phyloP scores from a whole-genome alignment of 116 monocot species.

The Iris pallida region DNA sequence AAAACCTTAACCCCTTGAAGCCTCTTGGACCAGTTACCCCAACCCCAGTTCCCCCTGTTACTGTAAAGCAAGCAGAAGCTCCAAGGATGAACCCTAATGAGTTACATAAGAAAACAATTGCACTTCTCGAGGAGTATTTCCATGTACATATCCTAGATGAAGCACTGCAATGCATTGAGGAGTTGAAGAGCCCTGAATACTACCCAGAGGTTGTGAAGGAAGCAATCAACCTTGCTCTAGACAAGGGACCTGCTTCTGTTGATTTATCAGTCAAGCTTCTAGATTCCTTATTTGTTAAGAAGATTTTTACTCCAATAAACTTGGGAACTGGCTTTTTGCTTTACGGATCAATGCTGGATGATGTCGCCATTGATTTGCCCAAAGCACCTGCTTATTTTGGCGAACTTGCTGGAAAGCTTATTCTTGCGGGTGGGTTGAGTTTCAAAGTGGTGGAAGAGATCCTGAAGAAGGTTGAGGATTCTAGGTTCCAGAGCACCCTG shows the following conservation, averaged over 20 bases:
- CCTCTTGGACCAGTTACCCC: slow-evolving; percentile 1
- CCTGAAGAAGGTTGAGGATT: slow-evolving; percentile 66
- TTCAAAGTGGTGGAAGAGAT: slow-evolving; percentile 55
- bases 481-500: slow-evolving; percentile 15
- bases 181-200: slow-evolving; percentile 61
- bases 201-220: slow-evolving; percentile 82
- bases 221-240: slow-evolving; percentile 57
- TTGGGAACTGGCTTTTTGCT: slow-evolving; percentile 54
- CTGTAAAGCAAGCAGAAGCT: slow-evolving; percentile 5
- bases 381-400: slow-evolving; percentile 62
- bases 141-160: slow-evolving; percentile 53
- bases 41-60: not conserved
- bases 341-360: slow-evolving; percentile 60
- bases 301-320: slow-evolving; percentile 37
- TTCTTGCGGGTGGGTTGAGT: slow-evolving; percentile 32
- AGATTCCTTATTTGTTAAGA: slow-evolving; percentile 25
- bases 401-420: slow-evolving; percentile 46
- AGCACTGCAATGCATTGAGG: slow-evolving; percentile 67
- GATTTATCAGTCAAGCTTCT: slow-evolving; percentile 42
- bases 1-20: slow-evolving; percentile 5
- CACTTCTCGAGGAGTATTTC: slow-evolving; percentile 80
- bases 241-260: slow-evolving; percentile 36
- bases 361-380: slow-evolving; percentile 69
- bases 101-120: slow-evolving; percentile 43
- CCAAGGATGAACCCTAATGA: slow-evolving; percentile 6